Base-by-base conservation (phyloP, 2,329 filamentous ascomycete species). In the Colletotrichum caudatum region DNA sequence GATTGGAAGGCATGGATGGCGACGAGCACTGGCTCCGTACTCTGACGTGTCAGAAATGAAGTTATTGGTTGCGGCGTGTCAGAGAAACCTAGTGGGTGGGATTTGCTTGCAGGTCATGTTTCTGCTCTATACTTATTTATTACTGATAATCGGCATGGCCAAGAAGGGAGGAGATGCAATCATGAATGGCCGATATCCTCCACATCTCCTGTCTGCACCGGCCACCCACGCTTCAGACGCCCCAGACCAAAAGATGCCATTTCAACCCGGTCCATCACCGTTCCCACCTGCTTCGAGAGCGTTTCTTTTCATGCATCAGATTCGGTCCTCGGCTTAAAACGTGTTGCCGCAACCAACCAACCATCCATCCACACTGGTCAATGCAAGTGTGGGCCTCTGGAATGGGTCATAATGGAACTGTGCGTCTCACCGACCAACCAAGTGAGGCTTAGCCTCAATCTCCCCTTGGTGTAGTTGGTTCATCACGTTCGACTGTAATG, bases 401-500 rank as follows among this genome's bases (percentile, higher is more conserved):
- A 14, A 16, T 6, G 54, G n/a, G 3, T 29, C n/a, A 29, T 54
- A 29, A 3, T 23, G 26, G 3, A 9, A 26, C 7, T 12, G 5
- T 41, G 16, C 26, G 14, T 14, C 3, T 0, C 1, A 1, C 1
- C 1, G 16, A 8, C 5, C 60, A 48, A 53, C 61, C 66, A 39
- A 69, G 66, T 37, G 33, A 57, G 61, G 66, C 66, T 33, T 18
- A 65, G 61, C 60, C 66, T 50, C 48, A 54, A 51, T 48, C 66
- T 69, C 66, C 46, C 61, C 66, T 69, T 69, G 66, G 66, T 69
- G 66, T 69, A 69, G 66, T 69, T 69, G 66, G 66, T 69, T 69
- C 37, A 69, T 69, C 66, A 69, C 66, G 66, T 69, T 69, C 66
- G 66, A 69, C 66, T 69, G 66, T 69, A 69, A 69, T 69, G 37